phyloP scores from a whole-genome alignment of 306 rosid genomes.

The Boehmeria nivea region DNA sequence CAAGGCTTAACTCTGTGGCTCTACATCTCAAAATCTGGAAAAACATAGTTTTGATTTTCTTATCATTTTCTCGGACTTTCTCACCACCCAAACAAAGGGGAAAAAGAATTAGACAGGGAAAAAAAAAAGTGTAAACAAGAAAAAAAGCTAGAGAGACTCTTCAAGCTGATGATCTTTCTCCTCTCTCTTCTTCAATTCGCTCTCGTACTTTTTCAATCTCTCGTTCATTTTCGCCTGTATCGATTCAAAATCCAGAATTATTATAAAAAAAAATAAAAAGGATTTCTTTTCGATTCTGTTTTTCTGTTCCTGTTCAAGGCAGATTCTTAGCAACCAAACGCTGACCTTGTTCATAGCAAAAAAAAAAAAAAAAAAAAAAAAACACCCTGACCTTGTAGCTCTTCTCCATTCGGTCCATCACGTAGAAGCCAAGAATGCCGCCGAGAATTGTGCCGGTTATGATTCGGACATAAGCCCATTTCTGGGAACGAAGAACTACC shows the following conservation, averaged over 20 bases:
- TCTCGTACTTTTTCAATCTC: slow-evolving; percentile 54
- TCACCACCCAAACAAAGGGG: too few species aligned
- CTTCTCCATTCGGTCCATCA: slow-evolving; percentile 66
- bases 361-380: background rate
- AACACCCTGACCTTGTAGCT: slow-evolving; percentile 53
- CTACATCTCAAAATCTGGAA: too few species aligned
- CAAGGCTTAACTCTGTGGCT: too few species aligned
- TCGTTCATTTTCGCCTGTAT: slow-evolving; percentile 74
- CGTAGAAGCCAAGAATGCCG: slow-evolving; percentile 81
- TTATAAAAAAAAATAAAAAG: background rate
- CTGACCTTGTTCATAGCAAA: background rate
- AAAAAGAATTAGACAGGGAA: too few species aligned
- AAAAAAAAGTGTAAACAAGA: background rate
- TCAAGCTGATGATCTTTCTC: slow-evolving; percentile 52
- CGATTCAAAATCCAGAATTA: background rate
- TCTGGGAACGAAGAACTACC: slow-evolving; percentile 36
- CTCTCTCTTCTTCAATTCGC: slow-evolving; percentile 59
- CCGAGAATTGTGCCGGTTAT: slow-evolving; percentile 64
- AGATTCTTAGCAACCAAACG: background rate
- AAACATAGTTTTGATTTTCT: too few species aligned
- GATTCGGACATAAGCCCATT: slow-evolving; percentile 74
- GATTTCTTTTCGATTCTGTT: too few species aligned
- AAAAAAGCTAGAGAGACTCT: slow-evolving; percentile 41
- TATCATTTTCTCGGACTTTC: too few species aligned
- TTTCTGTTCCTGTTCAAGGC: too few species aligned